A percentile compares a stretch with the other conserved stretches of the same genome.
These are phyloP conservation scores for Neoboletus magnificus DNA, from an alignment of 768 basidiomycete genomes.

Conservation along the genomic window DNA sequence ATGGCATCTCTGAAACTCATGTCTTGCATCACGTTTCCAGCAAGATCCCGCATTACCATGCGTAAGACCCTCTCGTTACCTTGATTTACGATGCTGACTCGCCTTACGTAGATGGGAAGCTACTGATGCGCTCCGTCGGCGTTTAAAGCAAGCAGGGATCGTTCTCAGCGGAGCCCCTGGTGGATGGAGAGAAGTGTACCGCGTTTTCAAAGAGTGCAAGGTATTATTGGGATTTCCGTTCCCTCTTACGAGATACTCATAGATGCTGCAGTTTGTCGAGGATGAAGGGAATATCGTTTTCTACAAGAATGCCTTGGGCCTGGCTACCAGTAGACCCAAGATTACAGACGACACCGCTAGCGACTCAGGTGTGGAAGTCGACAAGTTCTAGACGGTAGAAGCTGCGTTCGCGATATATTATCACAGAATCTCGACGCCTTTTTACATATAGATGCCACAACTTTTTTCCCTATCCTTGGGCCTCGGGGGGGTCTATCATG, in stretches of 20 bases:
- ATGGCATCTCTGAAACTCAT: conserved; percentile 94
- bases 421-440: neutral
- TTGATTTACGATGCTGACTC: neutral
- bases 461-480: neutral
- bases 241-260: neutral
- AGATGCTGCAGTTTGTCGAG: conserved; percentile 71
- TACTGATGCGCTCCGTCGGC: conserved; percentile 75
- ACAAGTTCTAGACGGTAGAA: conserved; percentile 30
- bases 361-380: conserved; percentile 67
- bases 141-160: conserved; percentile 56
- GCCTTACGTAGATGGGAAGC: conserved; percentile 74
- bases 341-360: conserved; percentile 55
- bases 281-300: conserved; percentile 89
- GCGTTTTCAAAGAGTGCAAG: conserved; percentile 78
- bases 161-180: conserved; percentile 67
- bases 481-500: neutral
- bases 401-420: neutral
- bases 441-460: conserved; percentile 10
- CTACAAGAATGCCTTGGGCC: conserved; percentile 83
- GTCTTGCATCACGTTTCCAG: conserved; percentile 88
- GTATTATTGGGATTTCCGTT: conserved; percentile 26
- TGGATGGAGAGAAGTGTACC: conserved; percentile 78
- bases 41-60: conserved; percentile 96
- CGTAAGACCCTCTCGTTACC: conserved; percentile 37
- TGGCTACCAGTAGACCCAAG: conserved; percentile 67